phyloP scores from a whole-genome alignment of 768 basidiomycete species.

The Tylopilus felleus region DNA sequence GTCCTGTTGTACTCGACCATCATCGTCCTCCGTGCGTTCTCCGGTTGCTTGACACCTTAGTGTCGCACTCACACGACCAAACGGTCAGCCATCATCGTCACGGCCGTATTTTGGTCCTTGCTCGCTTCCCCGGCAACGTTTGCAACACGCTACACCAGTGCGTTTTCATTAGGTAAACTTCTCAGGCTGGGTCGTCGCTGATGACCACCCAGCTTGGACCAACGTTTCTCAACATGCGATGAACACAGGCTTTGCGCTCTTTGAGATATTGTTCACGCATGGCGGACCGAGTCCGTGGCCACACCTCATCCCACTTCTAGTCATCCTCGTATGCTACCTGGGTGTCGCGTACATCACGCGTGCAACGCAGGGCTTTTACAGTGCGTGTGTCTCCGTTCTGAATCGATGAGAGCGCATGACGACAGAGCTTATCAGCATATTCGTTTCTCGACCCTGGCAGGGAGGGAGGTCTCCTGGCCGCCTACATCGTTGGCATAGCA shows the following conservation, averaged over 20 bases:
- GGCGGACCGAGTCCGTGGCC: constrained; percentile 51
- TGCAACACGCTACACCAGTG: constrained; percentile 36
- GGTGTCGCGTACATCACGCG: constrained; percentile 67
- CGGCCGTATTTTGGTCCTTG: constrained; percentile 60
- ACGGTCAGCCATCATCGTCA: constrained; percentile 57
- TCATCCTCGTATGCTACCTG: constrained; percentile 55
- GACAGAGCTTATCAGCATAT: constrained; percentile 45
- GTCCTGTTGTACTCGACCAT: constrained; percentile 50
- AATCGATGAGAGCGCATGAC: background rate
- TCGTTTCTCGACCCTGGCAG: constrained; percentile 56
- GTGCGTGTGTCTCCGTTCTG: constrained; percentile 38
- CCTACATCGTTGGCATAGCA: constrained; percentile 60
- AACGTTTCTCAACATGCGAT: constrained; percentile 60
- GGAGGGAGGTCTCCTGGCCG: constrained; percentile 46
- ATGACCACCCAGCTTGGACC: constrained; percentile 44
- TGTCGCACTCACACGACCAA: background rate
- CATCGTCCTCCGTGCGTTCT: constrained; percentile 52
- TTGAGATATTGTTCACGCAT: constrained; percentile 58
- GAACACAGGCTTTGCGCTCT: constrained; percentile 53
- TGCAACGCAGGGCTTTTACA: constrained; percentile 59
- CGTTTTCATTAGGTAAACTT: constrained; percentile 12
- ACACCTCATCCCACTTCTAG: constrained; percentile 42
- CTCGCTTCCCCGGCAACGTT: constrained; percentile 45
- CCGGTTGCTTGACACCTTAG: background rate
- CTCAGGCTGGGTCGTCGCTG: background rate